Conservation (phyloP, 2,329 filamentous ascomycete genomes). For the Cladobotryum mycophilum region DNA sequence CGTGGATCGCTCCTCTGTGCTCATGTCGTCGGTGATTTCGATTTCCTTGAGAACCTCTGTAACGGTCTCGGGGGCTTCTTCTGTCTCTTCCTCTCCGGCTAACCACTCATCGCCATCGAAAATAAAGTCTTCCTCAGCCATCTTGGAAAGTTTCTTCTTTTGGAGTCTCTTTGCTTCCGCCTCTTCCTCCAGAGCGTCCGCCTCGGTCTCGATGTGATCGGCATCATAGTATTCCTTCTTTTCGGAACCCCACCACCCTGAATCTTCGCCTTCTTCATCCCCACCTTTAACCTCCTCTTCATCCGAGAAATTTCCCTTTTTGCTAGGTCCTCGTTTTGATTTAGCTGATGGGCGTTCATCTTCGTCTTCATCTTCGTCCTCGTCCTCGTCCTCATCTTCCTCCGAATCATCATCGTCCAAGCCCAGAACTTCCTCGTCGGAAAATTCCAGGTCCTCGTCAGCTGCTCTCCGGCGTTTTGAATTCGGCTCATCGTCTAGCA, state of each 20-base stretch:
- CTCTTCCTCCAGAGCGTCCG: constrained; percentile 80
- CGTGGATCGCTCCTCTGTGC: constrained; percentile 64
- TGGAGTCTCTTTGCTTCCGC: constrained; percentile 81
- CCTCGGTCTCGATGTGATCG: constrained; percentile 61
- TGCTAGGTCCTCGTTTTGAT: constrained; percentile 25
- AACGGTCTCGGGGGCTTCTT: constrained; percentile 55
- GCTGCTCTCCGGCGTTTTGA: constrained; percentile 70
- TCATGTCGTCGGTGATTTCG: constrained; percentile 75
- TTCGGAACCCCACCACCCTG: constrained; percentile 78
- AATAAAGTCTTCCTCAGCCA: constrained; percentile 87
- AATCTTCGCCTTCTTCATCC: constrained; percentile 52
- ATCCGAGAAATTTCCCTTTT: constrained; percentile 27
- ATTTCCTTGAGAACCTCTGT: constrained; percentile 82
- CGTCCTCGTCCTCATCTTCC: constrained; percentile 39
- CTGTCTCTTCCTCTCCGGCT: constrained; percentile 45
- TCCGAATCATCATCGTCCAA: constrained; percentile 41
- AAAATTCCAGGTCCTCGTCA: constrained; percentile 61
- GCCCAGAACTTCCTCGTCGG: constrained; percentile 56
- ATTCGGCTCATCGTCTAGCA: constrained; percentile 74
- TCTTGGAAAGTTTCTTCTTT: constrained; percentile 81
- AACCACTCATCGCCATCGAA: constrained; percentile 89
- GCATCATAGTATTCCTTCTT: constrained; percentile 91
- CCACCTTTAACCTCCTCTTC: constrained; percentile 52
- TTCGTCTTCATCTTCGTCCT: constrained; percentile 29
- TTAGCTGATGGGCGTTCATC: constrained; percentile 18